Evolutionary conservation across 75 land plant species (phyloP).

Genomic region (Azolla pinnata): DNA sequence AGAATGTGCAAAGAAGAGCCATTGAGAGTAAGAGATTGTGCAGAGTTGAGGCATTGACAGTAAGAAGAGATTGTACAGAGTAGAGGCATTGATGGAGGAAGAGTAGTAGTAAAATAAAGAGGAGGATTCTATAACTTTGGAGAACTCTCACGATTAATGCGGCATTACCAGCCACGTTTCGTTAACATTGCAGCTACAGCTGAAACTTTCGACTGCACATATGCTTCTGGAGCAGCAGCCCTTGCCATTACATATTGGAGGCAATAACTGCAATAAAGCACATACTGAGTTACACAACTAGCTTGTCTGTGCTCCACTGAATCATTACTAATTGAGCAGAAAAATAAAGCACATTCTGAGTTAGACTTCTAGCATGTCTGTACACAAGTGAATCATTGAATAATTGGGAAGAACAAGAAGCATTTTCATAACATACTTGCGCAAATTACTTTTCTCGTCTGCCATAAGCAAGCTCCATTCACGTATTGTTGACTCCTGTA

Average conservation of each 20-base stretch:
- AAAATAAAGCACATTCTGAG: neutral
- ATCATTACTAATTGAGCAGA: neutral
- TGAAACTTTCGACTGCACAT: slow-evolving; percentile 79
- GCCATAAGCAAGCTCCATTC: slow-evolving; percentile 73
- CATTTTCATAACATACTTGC: slow-evolving; percentile 31
- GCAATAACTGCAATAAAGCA: slow-evolving; percentile 54
- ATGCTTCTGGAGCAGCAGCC: slow-evolving; percentile 68
- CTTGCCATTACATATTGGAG: slow-evolving; percentile 64
- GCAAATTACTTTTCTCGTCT: slow-evolving; percentile 63
- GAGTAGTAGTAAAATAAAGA: no score
- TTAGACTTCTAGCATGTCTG: neutral
- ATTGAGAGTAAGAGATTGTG: no score
- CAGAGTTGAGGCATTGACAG: no score
- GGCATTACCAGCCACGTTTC: slow-evolving; percentile 82
- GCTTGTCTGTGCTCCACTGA: no score
- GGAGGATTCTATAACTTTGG: no score
- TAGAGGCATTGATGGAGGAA: no score
- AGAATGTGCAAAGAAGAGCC: no score
- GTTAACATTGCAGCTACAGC: slow-evolving; percentile 81
- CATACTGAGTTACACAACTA: neutral
- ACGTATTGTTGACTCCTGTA: slow-evolving; percentile 78
- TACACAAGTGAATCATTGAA: neutral
- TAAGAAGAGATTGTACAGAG: no score
- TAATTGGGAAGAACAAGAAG: slow-evolving; percentile 2
- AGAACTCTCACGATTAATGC: no score